A percentile compares a stretch with the other conserved stretches of the same genome.
Conservation (phyloP, 208 protist genomes). For the Wallacemonas sp. region DNA sequence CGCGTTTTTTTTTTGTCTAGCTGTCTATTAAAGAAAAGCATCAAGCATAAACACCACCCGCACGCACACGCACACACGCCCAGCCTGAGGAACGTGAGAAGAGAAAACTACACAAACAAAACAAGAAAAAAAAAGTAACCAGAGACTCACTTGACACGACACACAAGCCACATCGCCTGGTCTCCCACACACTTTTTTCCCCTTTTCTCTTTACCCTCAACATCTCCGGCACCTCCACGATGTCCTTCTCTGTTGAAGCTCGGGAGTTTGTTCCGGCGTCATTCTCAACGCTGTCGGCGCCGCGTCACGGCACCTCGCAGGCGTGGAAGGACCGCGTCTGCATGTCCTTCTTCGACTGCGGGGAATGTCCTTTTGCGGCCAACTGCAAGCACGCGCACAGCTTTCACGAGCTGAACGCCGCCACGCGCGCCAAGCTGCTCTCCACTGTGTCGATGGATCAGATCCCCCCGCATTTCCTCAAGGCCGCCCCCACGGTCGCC, state of each 20-base stretch:
- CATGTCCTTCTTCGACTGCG: conserved; percentile 70
- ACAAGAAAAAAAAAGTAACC: neutral
- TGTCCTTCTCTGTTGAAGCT: conserved; percentile 59
- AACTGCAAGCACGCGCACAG: conserved; percentile 75
- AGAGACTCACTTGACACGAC: too few relatives aligned
- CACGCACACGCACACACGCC: neutral
- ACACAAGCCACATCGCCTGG: neutral
- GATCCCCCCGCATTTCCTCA: conserved; percentile 70
- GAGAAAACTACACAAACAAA: too few relatives aligned
- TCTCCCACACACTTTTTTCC: neutral
- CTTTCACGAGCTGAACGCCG: conserved; percentile 58
- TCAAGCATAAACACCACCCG: too few relatives aligned
- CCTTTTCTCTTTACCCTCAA: neutral
- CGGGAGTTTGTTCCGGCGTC: conserved; percentile 30
- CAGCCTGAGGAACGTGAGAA: too few relatives aligned
- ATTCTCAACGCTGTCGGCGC: neutral
- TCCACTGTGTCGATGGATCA: conserved; percentile 46
- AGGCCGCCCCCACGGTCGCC: conserved; percentile 1
- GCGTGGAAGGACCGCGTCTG: conserved; percentile 63
- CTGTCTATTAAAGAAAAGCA: too few relatives aligned
- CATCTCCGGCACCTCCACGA: conserved; percentile 9
- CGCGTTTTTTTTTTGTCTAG: too few relatives aligned
- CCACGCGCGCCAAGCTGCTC: conserved; percentile 62
- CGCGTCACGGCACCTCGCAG: neutral
- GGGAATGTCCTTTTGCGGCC: conserved; percentile 53